Evolutionary conservation across 805 yeast genomes (phyloP), one percentile per base, ranked within the genome.

Genomic region (Yamadazyma scolyti): DNA sequence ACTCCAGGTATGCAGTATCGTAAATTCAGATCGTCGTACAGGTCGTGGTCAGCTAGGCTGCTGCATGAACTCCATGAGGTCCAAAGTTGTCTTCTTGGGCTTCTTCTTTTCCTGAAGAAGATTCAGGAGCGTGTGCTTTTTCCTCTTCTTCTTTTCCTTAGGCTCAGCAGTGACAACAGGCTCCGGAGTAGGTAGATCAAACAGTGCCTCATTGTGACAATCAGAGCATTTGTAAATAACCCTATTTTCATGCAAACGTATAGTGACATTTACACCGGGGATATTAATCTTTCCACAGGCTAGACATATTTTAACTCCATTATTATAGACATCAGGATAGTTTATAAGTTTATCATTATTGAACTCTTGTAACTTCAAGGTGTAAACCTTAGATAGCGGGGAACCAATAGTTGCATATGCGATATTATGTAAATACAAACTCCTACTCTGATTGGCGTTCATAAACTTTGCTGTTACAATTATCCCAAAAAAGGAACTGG

Each of bases 31-130:
- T n/a, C n/a, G n/a, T n/a, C n/a, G n/a, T n/a, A n/a, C n/a, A n/a
- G n/a, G n/a, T n/a, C n/a, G n/a, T n/a, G n/a, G n/a, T n/a, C n/a
- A n/a, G n/a, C n/a, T n/a, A n/a, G n/a, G n/a, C 27, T 17, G 30
- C 23, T 42, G 58, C 73, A 75, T 64, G 42, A 75, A 73, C 33
- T 71, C 76, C 56, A 68, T 70, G 22, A 77, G 52, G 42, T 69
- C 68, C 16, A 76, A 51, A 1, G 71, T 45, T 11, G 28, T 23
- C 15, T 50, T 52, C 27, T 25, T 53, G 44, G 31, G 50, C 51
- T 37, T 55, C 37, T 64, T 66, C 48, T 68, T 73, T 31, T 57
- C 54, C 20, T 56, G 54, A 21, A 75, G 48, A 37, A 75, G 43
- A 33, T 52, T 62, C 3, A 65, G 51, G 16, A 74, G 50, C 12